Evolutionary conservation across 768 basidiomycete species (phyloP).

Genomic region (Leccinum variicolor): DNA sequence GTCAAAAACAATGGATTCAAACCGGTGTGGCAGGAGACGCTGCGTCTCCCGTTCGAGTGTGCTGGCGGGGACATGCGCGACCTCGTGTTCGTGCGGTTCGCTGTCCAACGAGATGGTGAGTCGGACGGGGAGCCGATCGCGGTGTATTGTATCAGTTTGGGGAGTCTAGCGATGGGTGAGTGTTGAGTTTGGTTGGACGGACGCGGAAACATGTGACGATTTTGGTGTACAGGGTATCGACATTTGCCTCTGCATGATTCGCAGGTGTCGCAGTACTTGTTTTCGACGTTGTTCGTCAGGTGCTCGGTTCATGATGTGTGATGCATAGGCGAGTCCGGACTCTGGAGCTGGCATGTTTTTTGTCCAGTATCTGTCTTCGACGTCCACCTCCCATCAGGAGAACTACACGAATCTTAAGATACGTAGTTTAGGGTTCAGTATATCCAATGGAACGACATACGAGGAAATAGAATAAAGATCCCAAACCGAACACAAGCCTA

Average conservation of each 20-base stretch:
- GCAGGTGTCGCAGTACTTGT: conserved; percentile 84
- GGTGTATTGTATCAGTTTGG: conserved; percentile 69
- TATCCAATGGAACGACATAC: no score
- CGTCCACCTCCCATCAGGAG: no score
- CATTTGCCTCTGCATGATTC: conserved; percentile 88
- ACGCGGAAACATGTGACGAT: not conserved
- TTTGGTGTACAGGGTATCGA: conserved; percentile 63
- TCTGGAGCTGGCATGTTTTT: not conserved
- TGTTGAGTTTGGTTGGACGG: not conserved
- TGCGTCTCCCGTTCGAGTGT: conserved; percentile 73
- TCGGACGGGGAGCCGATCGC: conserved; percentile 66
- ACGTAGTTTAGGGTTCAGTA: no score
- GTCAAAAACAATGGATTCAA: conserved; percentile 92
- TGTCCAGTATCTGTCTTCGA: not conserved
- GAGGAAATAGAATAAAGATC: no score
- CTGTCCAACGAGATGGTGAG: conserved; percentile 62
- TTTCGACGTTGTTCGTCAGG: conserved; percentile 88
- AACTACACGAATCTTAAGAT: no score
- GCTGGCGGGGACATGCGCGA: conserved; percentile 69
- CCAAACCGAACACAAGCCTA: no score
- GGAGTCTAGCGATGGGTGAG: conserved; percentile 69
- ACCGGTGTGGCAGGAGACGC: conserved; percentile 74
- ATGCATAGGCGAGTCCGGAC: not conserved
- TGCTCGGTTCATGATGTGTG: conserved; percentile 43
- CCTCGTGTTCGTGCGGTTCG: conserved; percentile 79